phyloP scores from a whole-genome alignment of 371 early-diverging fungal species.

The Mortierella sp. region DNA sequence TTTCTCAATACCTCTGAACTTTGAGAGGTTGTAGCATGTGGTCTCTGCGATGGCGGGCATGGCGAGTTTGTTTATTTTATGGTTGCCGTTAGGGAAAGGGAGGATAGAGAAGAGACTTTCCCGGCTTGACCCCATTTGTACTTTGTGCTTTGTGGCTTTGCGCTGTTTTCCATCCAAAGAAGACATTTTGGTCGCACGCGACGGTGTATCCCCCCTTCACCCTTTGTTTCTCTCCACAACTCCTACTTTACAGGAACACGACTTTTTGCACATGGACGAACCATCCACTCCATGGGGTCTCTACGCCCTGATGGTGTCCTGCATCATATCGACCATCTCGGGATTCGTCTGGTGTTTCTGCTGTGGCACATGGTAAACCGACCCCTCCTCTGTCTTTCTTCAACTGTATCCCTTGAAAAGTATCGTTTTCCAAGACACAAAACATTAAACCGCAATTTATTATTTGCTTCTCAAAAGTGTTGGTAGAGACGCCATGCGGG shows the following conservation, averaged over 20 bases:
- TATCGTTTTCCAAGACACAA: background rate
- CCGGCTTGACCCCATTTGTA: slow-evolving; percentile 3
- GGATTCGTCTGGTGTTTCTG: slow-evolving; percentile 56
- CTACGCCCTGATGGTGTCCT: slow-evolving; percentile 36
- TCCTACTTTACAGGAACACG: background rate
- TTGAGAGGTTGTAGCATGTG: slow-evolving; percentile 76
- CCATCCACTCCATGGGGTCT: slow-evolving; percentile 49
- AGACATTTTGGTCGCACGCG: background rate
- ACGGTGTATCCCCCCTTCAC: background rate
- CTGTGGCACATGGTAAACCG: slow-evolving; percentile 54
- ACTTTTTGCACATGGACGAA: slow-evolving; percentile 21
- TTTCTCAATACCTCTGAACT: slow-evolving; percentile 77
- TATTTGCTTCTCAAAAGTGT: slow-evolving; percentile 19
- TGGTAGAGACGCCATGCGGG: slow-evolving; percentile 48
- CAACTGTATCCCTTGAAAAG: background rate
- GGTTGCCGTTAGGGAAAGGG: background rate
- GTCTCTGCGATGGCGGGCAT: slow-evolving; percentile 58
- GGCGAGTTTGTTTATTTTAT: too few species aligned
- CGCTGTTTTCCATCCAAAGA: background rate
- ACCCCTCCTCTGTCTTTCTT: background rate
- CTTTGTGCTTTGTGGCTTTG: slow-evolving; percentile 30
- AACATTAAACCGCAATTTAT: background rate
- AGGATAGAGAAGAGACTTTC: background rate
- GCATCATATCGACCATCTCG: slow-evolving; percentile 36
- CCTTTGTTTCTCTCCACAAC: background rate